Evolutionary conservation across 306 rosid genomes (phyloP), one percentile per base, ranked within the genome.

Genomic region (Quercus berberidifolia): DNA sequence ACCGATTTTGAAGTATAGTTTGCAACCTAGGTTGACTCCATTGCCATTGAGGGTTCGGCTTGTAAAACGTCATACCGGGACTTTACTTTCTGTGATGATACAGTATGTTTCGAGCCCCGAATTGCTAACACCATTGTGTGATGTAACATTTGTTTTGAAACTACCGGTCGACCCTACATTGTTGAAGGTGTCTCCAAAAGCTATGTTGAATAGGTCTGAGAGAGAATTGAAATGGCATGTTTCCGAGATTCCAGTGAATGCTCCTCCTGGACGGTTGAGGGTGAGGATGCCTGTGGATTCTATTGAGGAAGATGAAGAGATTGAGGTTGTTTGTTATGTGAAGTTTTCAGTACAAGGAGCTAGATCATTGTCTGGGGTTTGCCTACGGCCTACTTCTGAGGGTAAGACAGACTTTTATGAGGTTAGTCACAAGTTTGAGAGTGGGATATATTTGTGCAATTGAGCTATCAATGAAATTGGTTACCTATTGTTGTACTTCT

Each of bases 21-120:
- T 95, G 84, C 78, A 89, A 56, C 99, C 99, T 0, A 85, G 88
- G 87, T 85, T 86, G 78, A 90, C 97, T 5, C 98, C 99, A 20
- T 78, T 95, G 90, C 99, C 99, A 62, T 79, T 93, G 87, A 88
- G 99, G 84, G 91, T 93, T 83, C 92, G 97, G 2, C 96, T 95
- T 74, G 65, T 89, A 59, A 92, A 91, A 84, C 96, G 98, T 13
- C 98, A 88, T 60, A 91, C 93, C 0, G 96, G 99, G 71, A 92
- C 92, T 80, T 85, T 95, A 73, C 88, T 95, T 20, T 91, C 97
- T 70, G 91, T 93, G 76, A 95, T 95, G 99, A 88, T 95, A 76
- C 99, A 95, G 68, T 95, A 93, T 74, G 91, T 81, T 51, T 84
- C 88, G 6, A 93, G 89, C 83, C 99, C 97, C 52, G 97, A 89